Base-by-base conservation (phyloP, 495 filamentous ascomycete genomes). In the Xylaria flabelliformis region DNA sequence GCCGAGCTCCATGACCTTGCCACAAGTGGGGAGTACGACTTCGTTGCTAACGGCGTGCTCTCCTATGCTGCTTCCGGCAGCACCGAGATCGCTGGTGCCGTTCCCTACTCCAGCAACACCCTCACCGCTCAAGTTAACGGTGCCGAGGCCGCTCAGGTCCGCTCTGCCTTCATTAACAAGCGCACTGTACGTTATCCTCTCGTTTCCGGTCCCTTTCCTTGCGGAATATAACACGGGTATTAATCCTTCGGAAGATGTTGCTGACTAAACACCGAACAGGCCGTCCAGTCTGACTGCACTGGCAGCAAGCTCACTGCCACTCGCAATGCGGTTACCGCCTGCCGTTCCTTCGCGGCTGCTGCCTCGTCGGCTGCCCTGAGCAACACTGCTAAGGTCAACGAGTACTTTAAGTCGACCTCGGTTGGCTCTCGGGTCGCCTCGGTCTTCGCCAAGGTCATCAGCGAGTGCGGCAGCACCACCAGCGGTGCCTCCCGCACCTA, bases 351-450 rank as follows among this genome's bases (percentile, higher is more conserved):
- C 29, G 86, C 89, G 7, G 86, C 89, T 17, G 83, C 84, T 9
- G 82, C 79, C 42, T 83, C 86, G 50, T 82, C 78, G 13, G 80
- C 82, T n/a, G 89, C 90, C 13, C 82, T 85, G n/a, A 74, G 75
- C 4, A 88, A 88, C 4, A 88, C 85, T 21, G 69, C 82, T 65
- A 88, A 87, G 75, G 84, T 91, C 76, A 76, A 69, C 13, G 88
- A 90, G 71, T 91, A 90, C 79, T 92, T 91, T 86, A 90, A 88
- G 80, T 87, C 86, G 6, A 76, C 74, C 41, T 74, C 80, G 1
- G 80, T 80, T 2, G 83, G 87, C 42, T 82, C 74, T 58, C 80
- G 78, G 15, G 89, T 92, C 26, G 84, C 88, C 17, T 79, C 76
- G 46, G 85, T 89, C 34, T 82, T 90, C 59, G 73, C 70, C 17